Percentiles rank a stretch among this genome's conserved stretches.
These are phyloP conservation scores for Trichoderma sp. DNA, from an alignment of 2,329 filamentous ascomycete genomes.

Conservation along the genomic window DNA sequence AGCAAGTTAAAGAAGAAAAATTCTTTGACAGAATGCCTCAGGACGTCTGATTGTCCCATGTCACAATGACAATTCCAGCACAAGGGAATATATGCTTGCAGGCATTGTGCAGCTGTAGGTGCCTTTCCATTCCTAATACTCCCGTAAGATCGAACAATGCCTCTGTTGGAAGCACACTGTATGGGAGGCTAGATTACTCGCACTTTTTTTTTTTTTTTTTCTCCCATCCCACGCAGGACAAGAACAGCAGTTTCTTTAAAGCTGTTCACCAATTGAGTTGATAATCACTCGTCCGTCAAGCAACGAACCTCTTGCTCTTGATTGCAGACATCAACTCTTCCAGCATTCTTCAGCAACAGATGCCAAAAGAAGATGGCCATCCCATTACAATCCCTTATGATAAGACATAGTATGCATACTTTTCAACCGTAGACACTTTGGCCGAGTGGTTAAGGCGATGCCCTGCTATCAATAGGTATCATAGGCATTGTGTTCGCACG, in stretches of 20 bases:
- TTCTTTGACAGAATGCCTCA: background rate
- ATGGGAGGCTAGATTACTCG: background rate
- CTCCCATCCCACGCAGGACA: background rate
- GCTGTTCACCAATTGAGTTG: background rate
- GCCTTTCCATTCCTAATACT: background rate
- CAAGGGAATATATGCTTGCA: background rate
- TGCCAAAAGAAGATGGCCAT: too few species aligned
- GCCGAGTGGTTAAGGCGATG: slow-evolving; percentile 22
- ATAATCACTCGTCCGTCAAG: background rate
- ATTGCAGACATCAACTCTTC: background rate
- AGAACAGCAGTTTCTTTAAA: too few species aligned
- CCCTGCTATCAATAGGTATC: slow-evolving; percentile 19
- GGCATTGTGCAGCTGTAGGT: background rate
- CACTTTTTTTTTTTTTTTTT: too few species aligned
- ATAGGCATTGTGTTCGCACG: slow-evolving; percentile 21
- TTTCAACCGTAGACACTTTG: slow-evolving; percentile 18
- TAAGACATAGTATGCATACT: fast-evolving
- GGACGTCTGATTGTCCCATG: background rate
- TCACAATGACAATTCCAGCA: background rate
- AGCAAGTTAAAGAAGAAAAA: background rate
- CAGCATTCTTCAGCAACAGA: background rate
- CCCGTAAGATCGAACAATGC: background rate
- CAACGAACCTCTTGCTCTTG: background rate
- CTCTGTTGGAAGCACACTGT: background rate
- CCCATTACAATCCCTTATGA: background rate